Conservation (phyloP, 2,329 filamentous ascomycete genomes). For the Alternaria sp. region DNA sequence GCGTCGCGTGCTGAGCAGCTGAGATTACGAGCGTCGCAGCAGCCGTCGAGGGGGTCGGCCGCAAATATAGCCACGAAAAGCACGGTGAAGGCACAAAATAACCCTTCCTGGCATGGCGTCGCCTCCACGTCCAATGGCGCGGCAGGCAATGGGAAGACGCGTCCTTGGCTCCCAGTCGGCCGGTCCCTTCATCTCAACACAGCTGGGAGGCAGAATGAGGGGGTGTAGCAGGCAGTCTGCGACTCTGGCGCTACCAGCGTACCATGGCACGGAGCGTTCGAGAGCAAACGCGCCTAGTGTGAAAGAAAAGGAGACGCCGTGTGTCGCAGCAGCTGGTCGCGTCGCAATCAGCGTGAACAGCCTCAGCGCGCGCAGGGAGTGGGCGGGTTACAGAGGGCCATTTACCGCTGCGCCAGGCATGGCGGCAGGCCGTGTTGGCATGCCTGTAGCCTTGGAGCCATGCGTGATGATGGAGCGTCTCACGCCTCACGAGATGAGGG, state of each 20-base stretch:
- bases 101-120: conserved; percentile 10
- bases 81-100: conserved; percentile 19
- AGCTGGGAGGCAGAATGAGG: conserved; percentile 18
- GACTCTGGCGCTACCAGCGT: conserved; percentile 16
- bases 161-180: conserved; percentile 18
- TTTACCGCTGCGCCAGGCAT: conserved; percentile 24
- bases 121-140: conserved; percentile 16
- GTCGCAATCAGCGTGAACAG: conserved; percentile 19
- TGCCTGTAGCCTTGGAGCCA: conserved; percentile 17
- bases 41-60: conserved; percentile 27
- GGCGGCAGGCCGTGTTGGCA: conserved; percentile 24
- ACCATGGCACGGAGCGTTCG: conserved; percentile 13
- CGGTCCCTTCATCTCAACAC: conserved; percentile 17
- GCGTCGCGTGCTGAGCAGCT: conserved; percentile 22
- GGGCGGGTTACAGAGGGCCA: not conserved
- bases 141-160: conserved; percentile 17
- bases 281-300: conserved; percentile 11
- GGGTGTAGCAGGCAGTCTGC: conserved; percentile 12
- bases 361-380: conserved; percentile 8
- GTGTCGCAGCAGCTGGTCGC: conserved; percentile 27
- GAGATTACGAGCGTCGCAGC: conserved; percentile 24
- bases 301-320: conserved; percentile 29
- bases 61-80: conserved; percentile 23
- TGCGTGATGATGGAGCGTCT: conserved; percentile 25
- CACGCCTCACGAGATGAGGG: conserved; percentile 1